Evolutionary conservation across 2,329 filamentous ascomycete species (phyloP), one percentile per base, ranked within the genome.

Genomic region (Diaporthe citriasiana): DNA sequence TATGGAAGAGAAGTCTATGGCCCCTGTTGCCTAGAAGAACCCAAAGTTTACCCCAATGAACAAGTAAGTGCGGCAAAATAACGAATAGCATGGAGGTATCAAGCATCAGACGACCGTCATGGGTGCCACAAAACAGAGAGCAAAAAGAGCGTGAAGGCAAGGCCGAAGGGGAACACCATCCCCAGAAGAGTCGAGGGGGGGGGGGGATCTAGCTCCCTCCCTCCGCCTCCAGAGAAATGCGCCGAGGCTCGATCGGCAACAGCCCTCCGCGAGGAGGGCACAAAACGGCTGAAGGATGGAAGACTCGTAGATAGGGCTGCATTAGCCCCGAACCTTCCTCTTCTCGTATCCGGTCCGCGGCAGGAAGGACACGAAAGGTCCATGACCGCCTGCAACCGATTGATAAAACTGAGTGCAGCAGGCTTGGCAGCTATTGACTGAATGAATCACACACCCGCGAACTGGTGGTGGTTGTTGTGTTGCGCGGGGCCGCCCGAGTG

Each of bases 401-500:
- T 45, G n/a, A 25, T 38, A 42, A 51, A 25, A 42, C 40, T 57
- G 70, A 69, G 56, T 40, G 38, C 51, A 22, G 19, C 42, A 57
- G 47, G 12, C 7, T 19, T 66, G 19, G 19, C 30, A 50, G 45
- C 25, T 35, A 30, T 56, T 56, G 12, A 27, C 35, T 33, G 1
- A 35, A 25, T 57, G 22, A 22, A 47, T 35, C n/a, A 70, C 19
- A 70, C 53, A 25, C 70, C 22, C 10, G 70, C 70, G 40, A 53
- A 71, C 70, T 71, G 69, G 53, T 71, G 68, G 8, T 70, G 69
- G 45, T 30, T 59, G 53, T 12, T 45, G 22, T 55, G 50, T 17
- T 70, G 65, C 33, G 45, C 33, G 25, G 35, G 25, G 38, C 76
- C 51, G 40, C 40, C 40, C 75, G 79, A 71, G 65, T 80, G 75